phyloP scores from a whole-genome alignment of 75 land plant species.

The Cryptomeria japonica region DNA sequence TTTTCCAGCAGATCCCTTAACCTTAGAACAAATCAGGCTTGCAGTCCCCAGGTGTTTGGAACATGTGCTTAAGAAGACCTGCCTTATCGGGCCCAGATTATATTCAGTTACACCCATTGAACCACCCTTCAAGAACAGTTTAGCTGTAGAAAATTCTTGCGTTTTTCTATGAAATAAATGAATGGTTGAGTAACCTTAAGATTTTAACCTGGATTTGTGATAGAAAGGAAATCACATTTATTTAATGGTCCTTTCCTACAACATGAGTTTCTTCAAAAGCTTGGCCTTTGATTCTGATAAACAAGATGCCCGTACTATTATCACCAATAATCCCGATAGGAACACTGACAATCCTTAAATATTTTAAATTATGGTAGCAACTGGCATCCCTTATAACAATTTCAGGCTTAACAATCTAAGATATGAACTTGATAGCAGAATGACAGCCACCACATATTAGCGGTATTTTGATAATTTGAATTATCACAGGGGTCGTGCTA shows the following conservation, averaged over 20 bases:
- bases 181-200: not conserved
- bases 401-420: slow-evolving; percentile 6
- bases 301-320: not conserved
- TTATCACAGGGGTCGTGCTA: not conserved
- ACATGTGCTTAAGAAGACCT: too few species aligned
- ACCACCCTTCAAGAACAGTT: not conserved
- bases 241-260: not conserved
- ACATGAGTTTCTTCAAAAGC: not conserved
- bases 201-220: not conserved
- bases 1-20: too few species aligned
- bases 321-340: slow-evolving; percentile 11
- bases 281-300: not conserved
- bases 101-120: too few species aligned
- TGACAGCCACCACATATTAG: slow-evolving; percentile 7
- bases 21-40: too few species aligned
- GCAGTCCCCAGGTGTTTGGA: too few species aligned
- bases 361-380: slow-evolving; percentile 3
- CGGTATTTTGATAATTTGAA: not conserved
- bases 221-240: not conserved
- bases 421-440: slow-evolving; percentile 11
- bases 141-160: not conserved
- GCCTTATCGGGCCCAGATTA: too few species aligned
- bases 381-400: slow-evolving; percentile 8
- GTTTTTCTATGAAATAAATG: not conserved
- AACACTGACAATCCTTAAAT: slow-evolving; percentile 6